Evolutionary conservation across 2,329 filamentous ascomycete species (phyloP).

Genomic region (Paraconiothyrium sp.): DNA sequence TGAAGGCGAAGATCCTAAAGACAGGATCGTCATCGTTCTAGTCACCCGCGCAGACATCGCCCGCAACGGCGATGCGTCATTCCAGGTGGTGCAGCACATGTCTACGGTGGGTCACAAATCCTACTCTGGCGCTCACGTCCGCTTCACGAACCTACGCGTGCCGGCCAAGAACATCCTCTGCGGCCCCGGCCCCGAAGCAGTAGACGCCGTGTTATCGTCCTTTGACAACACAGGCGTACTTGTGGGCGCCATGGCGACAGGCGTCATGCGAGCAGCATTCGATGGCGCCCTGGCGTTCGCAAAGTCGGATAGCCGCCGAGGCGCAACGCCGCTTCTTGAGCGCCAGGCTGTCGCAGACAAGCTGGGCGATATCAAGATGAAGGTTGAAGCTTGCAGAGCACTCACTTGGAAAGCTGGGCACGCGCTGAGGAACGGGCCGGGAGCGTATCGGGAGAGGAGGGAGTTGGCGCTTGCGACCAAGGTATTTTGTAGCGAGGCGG

Average conservation of each 20-base stretch:
- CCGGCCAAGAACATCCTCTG: neutral
- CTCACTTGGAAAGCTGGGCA: neutral
- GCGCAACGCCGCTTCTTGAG: neutral
- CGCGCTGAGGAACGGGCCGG: neutral
- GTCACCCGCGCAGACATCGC: neutral
- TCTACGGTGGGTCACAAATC: neutral
- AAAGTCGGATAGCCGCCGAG: neutral
- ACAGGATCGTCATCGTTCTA: neutral
- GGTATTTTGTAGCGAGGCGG: neutral
- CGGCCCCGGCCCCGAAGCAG: neutral
- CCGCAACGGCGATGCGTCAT: neutral
- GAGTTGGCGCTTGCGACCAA: constrained; percentile 5
- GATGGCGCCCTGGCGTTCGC: neutral
- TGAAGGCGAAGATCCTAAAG: neutral
- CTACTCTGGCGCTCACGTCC: neutral
- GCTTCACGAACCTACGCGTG: neutral
- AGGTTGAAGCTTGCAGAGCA: neutral
- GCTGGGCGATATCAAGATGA: neutral
- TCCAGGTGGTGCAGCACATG: neutral
- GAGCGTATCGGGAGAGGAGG: neutral
- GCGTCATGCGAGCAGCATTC: neutral
- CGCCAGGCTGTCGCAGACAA: neutral
- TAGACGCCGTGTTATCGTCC: neutral
- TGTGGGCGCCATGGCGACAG: neutral
- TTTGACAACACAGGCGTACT: neutral